phyloP scores from a whole-genome alignment of 805 yeast species.

The Wickerhamiella qilinensis region DNA sequence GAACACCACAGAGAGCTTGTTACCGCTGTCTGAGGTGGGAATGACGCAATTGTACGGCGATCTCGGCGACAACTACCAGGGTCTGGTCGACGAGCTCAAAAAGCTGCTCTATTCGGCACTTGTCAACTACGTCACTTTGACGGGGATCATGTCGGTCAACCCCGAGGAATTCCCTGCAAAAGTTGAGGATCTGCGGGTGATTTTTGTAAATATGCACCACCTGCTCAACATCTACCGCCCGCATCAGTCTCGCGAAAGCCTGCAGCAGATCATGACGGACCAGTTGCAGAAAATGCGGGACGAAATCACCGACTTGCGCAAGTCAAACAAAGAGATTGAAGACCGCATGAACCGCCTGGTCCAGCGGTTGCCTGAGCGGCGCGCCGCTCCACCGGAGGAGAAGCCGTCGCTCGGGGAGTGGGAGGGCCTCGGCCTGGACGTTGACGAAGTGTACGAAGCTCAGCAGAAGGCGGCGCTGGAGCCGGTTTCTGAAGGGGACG shows the following conservation, averaged over 20 bases:
- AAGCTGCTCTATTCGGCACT: conserved; percentile 64
- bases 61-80: conserved; percentile 10
- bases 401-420: not conserved
- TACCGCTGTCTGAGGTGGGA: conserved; percentile 61
- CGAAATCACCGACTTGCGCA: conserved; percentile 22
- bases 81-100: conserved; percentile 41
- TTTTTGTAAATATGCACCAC: conserved; percentile 82
- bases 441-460: not conserved
- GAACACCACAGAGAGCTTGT: conserved; percentile 61
- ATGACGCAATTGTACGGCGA: conserved; percentile 51
- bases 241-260: conserved; percentile 83
- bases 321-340: conserved; percentile 27
- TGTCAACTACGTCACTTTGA: conserved; percentile 64
- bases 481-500: not conserved
- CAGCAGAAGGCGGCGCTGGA: not conserved
- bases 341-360: not conserved
- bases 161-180: conserved; percentile 50
- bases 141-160: conserved; percentile 58
- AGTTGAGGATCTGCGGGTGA: conserved; percentile 62
- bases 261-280: conserved; percentile 55
- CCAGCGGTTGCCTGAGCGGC: not conserved
- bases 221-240: conserved; percentile 83
- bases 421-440: not conserved
- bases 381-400: not conserved
- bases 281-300: conserved; percentile 31